phyloP scores from a whole-genome alignment of 495 filamentous ascomycete genomes.

The Niebla homalea region DNA sequence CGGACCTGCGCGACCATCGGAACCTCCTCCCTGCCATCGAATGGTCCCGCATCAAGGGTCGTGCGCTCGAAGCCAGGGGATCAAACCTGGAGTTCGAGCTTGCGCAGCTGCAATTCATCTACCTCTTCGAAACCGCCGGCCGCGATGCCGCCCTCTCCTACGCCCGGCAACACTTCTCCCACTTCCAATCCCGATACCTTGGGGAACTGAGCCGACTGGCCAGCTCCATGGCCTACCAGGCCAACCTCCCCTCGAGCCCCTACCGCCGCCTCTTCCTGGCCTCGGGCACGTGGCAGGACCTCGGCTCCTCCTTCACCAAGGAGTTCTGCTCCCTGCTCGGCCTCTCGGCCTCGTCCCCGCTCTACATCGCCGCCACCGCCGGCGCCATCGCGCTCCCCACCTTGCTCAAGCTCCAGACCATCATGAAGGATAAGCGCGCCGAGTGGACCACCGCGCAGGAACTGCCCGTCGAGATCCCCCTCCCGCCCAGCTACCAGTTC shows the following conservation, averaged over 20 bases:
- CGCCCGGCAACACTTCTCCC: constrained; percentile 37
- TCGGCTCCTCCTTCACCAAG: constrained; percentile 70
- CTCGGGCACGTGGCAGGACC: constrained; percentile 60
- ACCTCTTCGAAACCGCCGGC: constrained; percentile 47
- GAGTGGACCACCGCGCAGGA: constrained; percentile 91
- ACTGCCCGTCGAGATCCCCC: constrained; percentile 80
- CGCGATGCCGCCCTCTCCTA: constrained; percentile 55
- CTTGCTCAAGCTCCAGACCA: constrained; percentile 65
- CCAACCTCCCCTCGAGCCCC: constrained; percentile 54
- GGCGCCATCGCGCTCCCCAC: constrained; percentile 82
- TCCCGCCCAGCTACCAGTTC: constrained; percentile 77
- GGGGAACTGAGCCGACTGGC: constrained; percentile 65
- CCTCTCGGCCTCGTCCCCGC: constrained; percentile 72
- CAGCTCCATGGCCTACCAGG: constrained; percentile 61
- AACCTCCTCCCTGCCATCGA: constrained; percentile 72
- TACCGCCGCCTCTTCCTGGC: constrained; percentile 68
- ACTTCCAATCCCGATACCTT: constrained; percentile 57
- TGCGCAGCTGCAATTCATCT: constrained; percentile 71
- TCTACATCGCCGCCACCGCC: constrained; percentile 83
- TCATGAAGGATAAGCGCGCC: constrained; percentile 74
- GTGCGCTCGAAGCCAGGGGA: constrained; percentile 62
- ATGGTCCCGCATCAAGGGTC: constrained; percentile 65
- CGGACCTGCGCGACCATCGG: constrained; percentile 50
- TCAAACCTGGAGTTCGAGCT: constrained; percentile 94
- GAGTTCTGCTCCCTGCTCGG: constrained; percentile 92